phyloP scores from a whole-genome alignment of 116 monocot species.

The Cymodocea nodosa region DNA sequence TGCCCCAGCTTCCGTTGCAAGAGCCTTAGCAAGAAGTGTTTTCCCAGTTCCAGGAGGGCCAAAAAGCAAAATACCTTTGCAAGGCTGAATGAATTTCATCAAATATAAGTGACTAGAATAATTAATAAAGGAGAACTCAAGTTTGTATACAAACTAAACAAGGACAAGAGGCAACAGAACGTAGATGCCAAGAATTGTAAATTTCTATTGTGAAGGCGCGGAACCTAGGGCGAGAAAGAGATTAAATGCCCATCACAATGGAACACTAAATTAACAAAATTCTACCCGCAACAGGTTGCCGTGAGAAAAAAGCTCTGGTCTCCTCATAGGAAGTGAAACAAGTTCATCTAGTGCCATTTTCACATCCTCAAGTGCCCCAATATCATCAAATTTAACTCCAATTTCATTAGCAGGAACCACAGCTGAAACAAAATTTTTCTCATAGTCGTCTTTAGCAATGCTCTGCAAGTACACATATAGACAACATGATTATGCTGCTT shows the following conservation, averaged over 20 bases:
- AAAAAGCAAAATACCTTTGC: slow-evolving; percentile 98
- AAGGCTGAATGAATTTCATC: slow-evolving; percentile 40
- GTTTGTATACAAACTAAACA: slow-evolving; percentile 5
- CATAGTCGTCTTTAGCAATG: slow-evolving; percentile 91
- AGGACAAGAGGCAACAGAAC: not conserved
- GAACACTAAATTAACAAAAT: not conserved
- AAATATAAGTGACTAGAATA: not conserved
- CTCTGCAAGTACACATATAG: slow-evolving; percentile 31
- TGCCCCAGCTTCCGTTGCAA: slow-evolving; percentile 97
- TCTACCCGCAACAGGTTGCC: slow-evolving; percentile 85
- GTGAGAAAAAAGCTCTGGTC: slow-evolving; percentile 89
- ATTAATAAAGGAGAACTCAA: slow-evolving; percentile 1
- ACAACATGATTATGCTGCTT: not conserved
- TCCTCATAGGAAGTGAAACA: slow-evolving; percentile 91
- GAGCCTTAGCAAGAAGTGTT: slow-evolving; percentile 99
- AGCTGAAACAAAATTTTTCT: slow-evolving; percentile 85
- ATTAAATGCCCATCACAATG: not conserved
- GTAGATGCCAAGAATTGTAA: not conserved
- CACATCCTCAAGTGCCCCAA: slow-evolving; percentile 95
- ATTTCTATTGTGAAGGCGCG: not conserved
- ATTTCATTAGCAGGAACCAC: slow-evolving; percentile 87
- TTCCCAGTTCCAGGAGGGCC: slow-evolving; percentile 98
- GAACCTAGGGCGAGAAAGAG: not conserved
- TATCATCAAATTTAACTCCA: slow-evolving; percentile 89
- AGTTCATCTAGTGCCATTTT: slow-evolving; percentile 82